phyloP scores from a whole-genome alignment of 163 green algal genomes.

The Chlamydomonas reinhardtii region DNA sequence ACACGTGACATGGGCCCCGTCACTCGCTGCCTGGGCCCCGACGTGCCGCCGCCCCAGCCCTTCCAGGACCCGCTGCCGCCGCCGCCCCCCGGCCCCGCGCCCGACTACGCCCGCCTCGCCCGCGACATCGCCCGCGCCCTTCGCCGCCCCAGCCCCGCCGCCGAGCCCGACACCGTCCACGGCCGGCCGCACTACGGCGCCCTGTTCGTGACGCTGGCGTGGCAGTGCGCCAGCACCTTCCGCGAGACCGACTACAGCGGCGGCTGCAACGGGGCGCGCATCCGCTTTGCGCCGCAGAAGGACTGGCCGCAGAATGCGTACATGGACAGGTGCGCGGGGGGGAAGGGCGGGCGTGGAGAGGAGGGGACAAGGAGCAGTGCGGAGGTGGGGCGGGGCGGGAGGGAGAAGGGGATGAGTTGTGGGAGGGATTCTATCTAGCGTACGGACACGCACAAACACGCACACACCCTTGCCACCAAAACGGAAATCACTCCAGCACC shows the following conservation, averaged over 20 bases:
- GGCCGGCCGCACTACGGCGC: conserved; percentile 49
- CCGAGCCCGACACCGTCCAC: background rate
- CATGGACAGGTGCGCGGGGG: background rate
- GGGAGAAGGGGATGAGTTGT: too few species aligned
- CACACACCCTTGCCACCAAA: too few species aligned
- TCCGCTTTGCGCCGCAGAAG: conserved; percentile 59
- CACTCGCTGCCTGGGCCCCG: conserved; percentile 50
- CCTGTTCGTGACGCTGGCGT: conserved; percentile 57
- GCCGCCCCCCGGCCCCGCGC: background rate
- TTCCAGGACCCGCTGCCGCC: conserved; percentile 51
- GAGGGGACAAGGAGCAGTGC: too few species aligned
- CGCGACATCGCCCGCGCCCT: conserved; percentile 34
- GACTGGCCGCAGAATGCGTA: conserved; percentile 40
- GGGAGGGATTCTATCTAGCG: too few species aligned
- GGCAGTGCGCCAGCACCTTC: conserved; percentile 62
- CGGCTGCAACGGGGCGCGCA: conserved; percentile 68
- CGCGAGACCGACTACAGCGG: conserved; percentile 59
- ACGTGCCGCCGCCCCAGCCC: conserved; percentile 41
- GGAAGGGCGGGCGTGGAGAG: too few species aligned
- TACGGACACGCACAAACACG: too few species aligned
- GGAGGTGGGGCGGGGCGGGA: too few species aligned
- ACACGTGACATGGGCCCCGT: conserved; percentile 60
- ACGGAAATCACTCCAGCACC: too few species aligned
- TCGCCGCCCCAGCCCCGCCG: background rate
- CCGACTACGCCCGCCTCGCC: conserved; percentile 8